These are phyloP conservation scores for Apiospora rasikravindrae DNA, from an alignment of 2,329 filamentous ascomycete species.

Conservation along the genomic window DNA sequence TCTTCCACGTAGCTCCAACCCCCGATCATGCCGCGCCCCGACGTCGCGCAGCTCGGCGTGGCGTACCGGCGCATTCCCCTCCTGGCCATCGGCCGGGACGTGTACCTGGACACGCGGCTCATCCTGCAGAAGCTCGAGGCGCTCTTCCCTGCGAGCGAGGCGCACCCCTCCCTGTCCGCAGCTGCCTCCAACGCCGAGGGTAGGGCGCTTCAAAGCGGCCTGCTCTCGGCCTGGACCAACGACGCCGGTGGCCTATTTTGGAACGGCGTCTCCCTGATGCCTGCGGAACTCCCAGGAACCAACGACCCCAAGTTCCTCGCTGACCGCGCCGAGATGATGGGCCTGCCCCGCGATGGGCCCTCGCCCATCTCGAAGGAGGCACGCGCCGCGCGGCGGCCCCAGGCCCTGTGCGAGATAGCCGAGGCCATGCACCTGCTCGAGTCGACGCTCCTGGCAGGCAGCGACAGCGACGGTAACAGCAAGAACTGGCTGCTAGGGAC, in stretches of 20 bases:
- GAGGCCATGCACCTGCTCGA: constrained; percentile 65
- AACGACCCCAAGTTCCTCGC: constrained; percentile 63
- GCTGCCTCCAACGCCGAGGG: constrained; percentile 39
- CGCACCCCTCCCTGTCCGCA: constrained; percentile 42
- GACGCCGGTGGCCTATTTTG: constrained; percentile 62
- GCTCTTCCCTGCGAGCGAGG: constrained; percentile 51
- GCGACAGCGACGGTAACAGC: constrained; percentile 76
- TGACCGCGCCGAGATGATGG: constrained; percentile 55
- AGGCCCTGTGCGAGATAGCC: constrained; percentile 61
- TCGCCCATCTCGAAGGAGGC: constrained; percentile 34
- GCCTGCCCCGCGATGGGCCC: constrained; percentile 24
- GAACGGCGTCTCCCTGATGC: constrained; percentile 60
- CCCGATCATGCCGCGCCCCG: constrained; percentile 67
- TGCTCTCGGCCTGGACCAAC: constrained; percentile 62
- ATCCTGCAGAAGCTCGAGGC: constrained; percentile 69
- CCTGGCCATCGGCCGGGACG: constrained; percentile 67
- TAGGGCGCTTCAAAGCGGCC: constrained; percentile 52
- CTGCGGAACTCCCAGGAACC: constrained; percentile 57
- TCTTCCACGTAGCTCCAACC: constrained; percentile 63
- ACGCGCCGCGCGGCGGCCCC: constrained; percentile 47
- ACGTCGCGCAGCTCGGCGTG: constrained; percentile 65
- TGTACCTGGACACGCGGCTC: constrained; percentile 73
- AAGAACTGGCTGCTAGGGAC: constrained; percentile 66
- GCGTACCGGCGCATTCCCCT: constrained; percentile 73
- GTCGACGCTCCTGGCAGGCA: constrained; percentile 66